These are phyloP conservation scores for Gamsiella multidivaricata DNA, from an alignment of 192 early-diverging fungal species.

Conservation along the genomic window DNA sequence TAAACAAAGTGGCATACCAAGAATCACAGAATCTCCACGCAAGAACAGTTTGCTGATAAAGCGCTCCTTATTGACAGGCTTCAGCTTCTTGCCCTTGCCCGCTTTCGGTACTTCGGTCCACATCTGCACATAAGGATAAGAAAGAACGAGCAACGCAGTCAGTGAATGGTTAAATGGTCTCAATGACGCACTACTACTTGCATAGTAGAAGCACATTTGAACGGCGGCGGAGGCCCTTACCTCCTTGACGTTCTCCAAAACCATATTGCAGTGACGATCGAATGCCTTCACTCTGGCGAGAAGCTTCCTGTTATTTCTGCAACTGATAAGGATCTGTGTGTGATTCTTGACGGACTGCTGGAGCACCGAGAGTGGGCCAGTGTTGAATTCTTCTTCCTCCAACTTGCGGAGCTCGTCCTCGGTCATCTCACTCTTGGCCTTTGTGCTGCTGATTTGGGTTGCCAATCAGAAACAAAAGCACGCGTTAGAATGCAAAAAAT, in stretches of 20 bases:
- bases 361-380: constrained; percentile 96
- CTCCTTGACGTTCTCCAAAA: constrained; percentile 99
- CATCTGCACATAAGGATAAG: constrained; percentile 68
- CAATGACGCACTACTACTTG: too few relatives aligned
- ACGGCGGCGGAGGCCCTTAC: too few relatives aligned
- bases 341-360: constrained; percentile 94
- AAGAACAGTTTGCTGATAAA: constrained; percentile 99
- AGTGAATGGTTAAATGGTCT: not conserved
- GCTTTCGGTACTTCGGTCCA: constrained; percentile 95
- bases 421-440: constrained; percentile 77
- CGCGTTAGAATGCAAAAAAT: constrained; percentile 36
- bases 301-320: constrained; percentile 98
- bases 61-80: constrained; percentile 96
- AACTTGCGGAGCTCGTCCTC: constrained; percentile 90
- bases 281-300: constrained; percentile 98
- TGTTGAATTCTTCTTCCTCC: constrained; percentile 96
- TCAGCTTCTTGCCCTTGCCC: constrained; percentile 96
- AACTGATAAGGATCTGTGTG: constrained; percentile 95
- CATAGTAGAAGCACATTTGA: too few relatives aligned
- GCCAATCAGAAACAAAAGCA: not conserved
- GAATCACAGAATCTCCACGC: constrained; percentile 94
- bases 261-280: constrained; percentile 99
- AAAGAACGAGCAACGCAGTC: not conserved
- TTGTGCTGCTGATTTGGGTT: constrained; percentile 26
- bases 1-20: constrained; percentile 64